Evolutionary conservation across 2,329 filamentous ascomycete species (phyloP).

Genomic region (Xylariaceae sp.): DNA sequence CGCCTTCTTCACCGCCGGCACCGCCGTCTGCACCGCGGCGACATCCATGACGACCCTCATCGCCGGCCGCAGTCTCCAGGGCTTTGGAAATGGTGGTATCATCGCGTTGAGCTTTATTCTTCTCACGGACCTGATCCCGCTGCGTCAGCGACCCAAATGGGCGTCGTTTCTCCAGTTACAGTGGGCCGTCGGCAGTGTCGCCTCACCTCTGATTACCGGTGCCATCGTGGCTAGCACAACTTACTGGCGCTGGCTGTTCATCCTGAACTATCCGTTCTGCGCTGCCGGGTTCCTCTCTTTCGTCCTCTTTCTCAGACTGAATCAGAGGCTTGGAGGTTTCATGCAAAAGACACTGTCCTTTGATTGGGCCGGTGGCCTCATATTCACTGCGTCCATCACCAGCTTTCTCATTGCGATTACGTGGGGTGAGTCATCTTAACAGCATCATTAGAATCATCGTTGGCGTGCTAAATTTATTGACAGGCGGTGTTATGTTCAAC

Average conservation of each 20-base stretch:
- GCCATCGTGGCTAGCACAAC: conserved; percentile 31
- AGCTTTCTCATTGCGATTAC: conserved; percentile 13
- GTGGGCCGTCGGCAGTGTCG: conserved; percentile 38
- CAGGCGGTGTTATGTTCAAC: conserved; percentile 16
- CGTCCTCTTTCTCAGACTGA: conserved; percentile 41
- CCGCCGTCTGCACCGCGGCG: conserved; percentile 12
- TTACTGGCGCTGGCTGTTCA: conserved; percentile 50
- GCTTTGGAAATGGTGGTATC: conserved; percentile 33
- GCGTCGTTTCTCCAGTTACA: conserved; percentile 37
- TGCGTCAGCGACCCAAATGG: conserved; percentile 48
- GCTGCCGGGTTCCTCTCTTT: conserved; percentile 32
- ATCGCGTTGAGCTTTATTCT: conserved; percentile 28
- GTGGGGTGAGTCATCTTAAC: not conserved
- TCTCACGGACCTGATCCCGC: conserved; percentile 50
- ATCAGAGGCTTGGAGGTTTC: conserved; percentile 1
- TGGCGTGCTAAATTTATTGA: not conserved
- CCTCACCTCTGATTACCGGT: conserved; percentile 40
- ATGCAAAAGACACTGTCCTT: conserved; percentile 7
- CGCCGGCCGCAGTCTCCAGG: conserved; percentile 46
- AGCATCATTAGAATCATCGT: not conserved
- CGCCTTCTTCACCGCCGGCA: conserved; percentile 11
- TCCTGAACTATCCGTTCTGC: conserved; percentile 39
- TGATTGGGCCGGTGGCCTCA: conserved; percentile 14
- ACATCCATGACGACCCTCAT: conserved; percentile 45
- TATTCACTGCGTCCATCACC: conserved; percentile 19